phyloP scores from a whole-genome alignment of 1,284 basidiomycete genomes.

The Chiua sp. region DNA sequence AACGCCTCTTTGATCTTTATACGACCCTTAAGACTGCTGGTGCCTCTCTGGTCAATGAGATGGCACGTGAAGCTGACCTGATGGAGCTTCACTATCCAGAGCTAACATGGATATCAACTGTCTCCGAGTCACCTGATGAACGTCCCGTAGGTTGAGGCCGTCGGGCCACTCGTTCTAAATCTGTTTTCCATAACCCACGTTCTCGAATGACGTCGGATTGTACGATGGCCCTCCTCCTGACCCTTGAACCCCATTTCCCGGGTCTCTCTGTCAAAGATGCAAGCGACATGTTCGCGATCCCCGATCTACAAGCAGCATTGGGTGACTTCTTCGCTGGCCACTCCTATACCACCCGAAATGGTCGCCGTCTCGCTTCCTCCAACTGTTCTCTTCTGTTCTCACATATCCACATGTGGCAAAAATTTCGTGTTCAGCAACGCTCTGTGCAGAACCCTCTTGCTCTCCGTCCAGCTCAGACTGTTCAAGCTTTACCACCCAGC shows the following conservation, averaged over 20 bases:
- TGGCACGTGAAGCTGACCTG: too few relatives aligned
- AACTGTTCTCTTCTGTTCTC: background rate
- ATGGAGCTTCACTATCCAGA: too few relatives aligned
- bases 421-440: background rate
- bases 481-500: background rate
- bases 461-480: background rate
- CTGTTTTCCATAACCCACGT: too few relatives aligned
- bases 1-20: too few relatives aligned
- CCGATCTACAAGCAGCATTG: constrained; percentile 4
- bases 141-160: background rate
- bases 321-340: constrained; percentile 7
- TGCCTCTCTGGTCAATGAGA: too few relatives aligned
- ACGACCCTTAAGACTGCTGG: too few relatives aligned
- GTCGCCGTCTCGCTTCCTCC: background rate
- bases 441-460: background rate
- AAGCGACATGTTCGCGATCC: background rate
- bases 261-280: background rate
- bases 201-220: background rate
- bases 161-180: too few relatives aligned
- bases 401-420: background rate
- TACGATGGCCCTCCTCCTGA: background rate
- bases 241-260: background rate
- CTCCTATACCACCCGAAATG: background rate
- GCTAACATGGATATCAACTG: too few relatives aligned
- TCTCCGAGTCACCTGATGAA: background rate